Evolutionary conservation across 2,329 filamentous ascomycete genomes (phyloP).

Genomic region (Didymella keratinophila): DNA sequence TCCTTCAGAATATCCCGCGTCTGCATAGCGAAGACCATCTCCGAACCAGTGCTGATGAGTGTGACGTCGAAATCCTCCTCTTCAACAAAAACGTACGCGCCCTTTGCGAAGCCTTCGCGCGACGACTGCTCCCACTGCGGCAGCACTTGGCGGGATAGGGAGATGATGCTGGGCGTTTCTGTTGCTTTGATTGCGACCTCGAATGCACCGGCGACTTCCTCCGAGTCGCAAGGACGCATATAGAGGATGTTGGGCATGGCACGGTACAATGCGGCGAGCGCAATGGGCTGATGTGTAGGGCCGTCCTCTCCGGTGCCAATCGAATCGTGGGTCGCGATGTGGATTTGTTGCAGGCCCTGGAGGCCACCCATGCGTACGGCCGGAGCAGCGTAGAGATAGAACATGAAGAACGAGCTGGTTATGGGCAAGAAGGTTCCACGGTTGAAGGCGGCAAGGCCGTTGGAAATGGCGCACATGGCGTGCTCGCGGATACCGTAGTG

Average conservation of each 20-base stretch:
- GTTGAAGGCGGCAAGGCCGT: constrained; percentile 62
- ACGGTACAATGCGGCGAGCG: neutral
- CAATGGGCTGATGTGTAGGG: neutral
- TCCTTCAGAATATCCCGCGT: neutral
- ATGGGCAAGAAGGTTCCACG: constrained; percentile 61
- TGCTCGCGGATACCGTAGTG: constrained; percentile 37
- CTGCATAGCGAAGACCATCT: neutral
- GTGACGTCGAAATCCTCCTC: constrained; percentile 22
- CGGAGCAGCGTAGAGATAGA: constrained; percentile 58
- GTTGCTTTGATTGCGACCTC: constrained; percentile 55
- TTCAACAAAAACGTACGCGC: constrained; percentile 58
- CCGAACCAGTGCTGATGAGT: neutral
- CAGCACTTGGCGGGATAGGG: constrained; percentile 56
- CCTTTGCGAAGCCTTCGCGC: constrained; percentile 54
- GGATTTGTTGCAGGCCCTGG: neutral
- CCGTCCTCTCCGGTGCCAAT: neutral
- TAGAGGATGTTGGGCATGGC: neutral
- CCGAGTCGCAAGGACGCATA: neutral
- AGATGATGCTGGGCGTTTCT: constrained; percentile 58
- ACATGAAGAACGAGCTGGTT: constrained; percentile 69
- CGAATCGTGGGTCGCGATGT: neutral
- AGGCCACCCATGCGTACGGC: neutral
- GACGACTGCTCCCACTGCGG: constrained; percentile 52
- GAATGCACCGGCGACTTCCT: constrained; percentile 46
- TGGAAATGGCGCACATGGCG: constrained; percentile 48